Evolutionary conservation across 352 stramenopile genomes (phyloP).

Genomic region (Pythium aphanidermatum): DNA sequence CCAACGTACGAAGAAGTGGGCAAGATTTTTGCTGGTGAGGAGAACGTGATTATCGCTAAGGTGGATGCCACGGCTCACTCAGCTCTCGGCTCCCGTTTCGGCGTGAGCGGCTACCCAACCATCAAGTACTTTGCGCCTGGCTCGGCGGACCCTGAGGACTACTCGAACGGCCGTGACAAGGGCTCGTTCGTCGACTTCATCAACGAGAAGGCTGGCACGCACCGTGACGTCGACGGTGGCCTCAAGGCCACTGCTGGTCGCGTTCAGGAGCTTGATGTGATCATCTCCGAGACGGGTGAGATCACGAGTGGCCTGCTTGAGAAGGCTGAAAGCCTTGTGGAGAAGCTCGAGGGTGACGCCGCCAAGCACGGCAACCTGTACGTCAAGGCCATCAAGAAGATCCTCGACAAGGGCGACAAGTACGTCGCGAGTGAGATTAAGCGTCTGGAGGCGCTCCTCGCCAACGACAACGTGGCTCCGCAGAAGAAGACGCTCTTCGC

Average conservation of each 20-base stretch:
- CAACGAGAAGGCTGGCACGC: conserved; percentile 87
- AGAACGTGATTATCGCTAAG: conserved; percentile 79
- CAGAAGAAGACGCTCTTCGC: conserved; percentile 89
- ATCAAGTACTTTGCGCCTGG: conserved; percentile 89
- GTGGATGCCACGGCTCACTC: conserved; percentile 69
- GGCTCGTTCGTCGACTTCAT: conserved; percentile 85
- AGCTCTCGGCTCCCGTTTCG: conserved; percentile 67
- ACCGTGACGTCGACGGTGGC: conserved; percentile 70
- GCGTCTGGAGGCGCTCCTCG: conserved; percentile 69
- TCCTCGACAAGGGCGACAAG: conserved; percentile 75
- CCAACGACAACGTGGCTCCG: conserved; percentile 74
- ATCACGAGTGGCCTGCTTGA: conserved; percentile 64
- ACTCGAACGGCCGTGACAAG: conserved; percentile 79
- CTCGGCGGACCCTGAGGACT: conserved; percentile 80
- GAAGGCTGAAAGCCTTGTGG: conserved; percentile 64
- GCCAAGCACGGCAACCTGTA: conserved; percentile 83
- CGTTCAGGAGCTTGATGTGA: conserved; percentile 78
- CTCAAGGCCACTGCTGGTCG: conserved; percentile 70
- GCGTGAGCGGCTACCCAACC: conserved; percentile 88
- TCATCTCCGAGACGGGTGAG: conserved; percentile 67
- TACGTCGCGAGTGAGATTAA: conserved; percentile 85
- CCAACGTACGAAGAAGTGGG: conserved; percentile 86
- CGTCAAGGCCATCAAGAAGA: conserved; percentile 89
- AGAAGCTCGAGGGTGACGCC: conserved; percentile 54
- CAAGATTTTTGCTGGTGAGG: conserved; percentile 66